Base-by-base conservation (phyloP, 306 rosid genomes). In the Vigna angularis region DNA sequence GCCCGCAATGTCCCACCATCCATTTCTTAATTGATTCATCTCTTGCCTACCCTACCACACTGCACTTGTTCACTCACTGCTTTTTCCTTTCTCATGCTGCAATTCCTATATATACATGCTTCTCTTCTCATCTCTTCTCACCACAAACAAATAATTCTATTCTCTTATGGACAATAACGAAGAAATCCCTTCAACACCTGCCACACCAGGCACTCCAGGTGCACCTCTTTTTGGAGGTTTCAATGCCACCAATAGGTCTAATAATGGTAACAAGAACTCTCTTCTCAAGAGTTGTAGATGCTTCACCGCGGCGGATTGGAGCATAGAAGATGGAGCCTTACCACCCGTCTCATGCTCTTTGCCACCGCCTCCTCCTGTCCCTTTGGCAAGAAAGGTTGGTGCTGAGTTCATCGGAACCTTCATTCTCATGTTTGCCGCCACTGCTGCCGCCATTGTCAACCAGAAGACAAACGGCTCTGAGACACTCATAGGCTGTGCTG, bases 401-500 rank as follows among this genome's bases (percentile, higher is more conserved):
- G 98, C 97, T 11, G 98, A 95, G 88, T 92, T 95, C 75, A 72
- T 95, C 30, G 97, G 98, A 44, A 95, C 97, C 5, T 42, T 91
- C 52, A 86, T 91, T 53, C 87, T 95, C 22, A 87, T 92, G 70
- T 91, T 92, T 77, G 86, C 92, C 3, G 90, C 82, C 66, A 92
- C 91, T 30, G 96, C 98, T 16, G 45, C 96, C 1, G 93, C 97
- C 12, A 92, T 95, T 13, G 89, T 92, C 74, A 91, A 95, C 88
- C 85, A 92, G 53, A 91, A 95, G 87, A 88, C 91, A 9, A 30
- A 78, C 6, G 97, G 93, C n/a, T 42, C 91, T 0, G 96, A 91
- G 76, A 81, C 87, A 15, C 87, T 92, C 2, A 48, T 95, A 4
- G 98, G 98, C 16, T 87, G 92, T 5, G 97, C 98, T 0, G 86